Evolutionary conservation across 108 stramenopile genomes (phyloP).

Genomic region (Epithemia pelagica): DNA sequence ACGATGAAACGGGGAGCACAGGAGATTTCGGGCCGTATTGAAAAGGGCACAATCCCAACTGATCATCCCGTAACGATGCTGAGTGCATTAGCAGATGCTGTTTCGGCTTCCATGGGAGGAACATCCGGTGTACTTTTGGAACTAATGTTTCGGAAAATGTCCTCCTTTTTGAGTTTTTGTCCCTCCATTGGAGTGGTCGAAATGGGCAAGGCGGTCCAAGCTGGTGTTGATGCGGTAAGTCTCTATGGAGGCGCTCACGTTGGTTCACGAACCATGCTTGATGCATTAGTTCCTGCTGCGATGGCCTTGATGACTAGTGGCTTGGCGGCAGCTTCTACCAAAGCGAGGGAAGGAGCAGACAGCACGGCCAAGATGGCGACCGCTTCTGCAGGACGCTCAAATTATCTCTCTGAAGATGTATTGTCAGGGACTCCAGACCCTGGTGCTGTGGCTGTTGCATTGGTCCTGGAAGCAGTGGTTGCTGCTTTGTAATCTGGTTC

Average conservation of each 20-base stretch:
- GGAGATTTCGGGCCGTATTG: constrained; percentile 55
- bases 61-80: constrained; percentile 59
- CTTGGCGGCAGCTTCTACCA: constrained; percentile 46
- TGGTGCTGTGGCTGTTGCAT: constrained; percentile 89
- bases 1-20: constrained; percentile 92
- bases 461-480: constrained; percentile 75
- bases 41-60: constrained; percentile 23
- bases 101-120: constrained; percentile 90
- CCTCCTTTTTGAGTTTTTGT: constrained; percentile 28
- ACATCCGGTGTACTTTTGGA: constrained; percentile 92
- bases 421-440: constrained; percentile 92
- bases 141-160: constrained; percentile 84
- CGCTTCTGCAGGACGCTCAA: constrained; percentile 90
- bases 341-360: constrained; percentile 82
- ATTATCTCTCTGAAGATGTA: constrained; percentile 80
- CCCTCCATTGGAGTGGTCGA: constrained; percentile 36
- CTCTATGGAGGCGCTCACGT: constrained; percentile 89
- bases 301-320: constrained; percentile 22
- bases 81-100: constrained; percentile 62
- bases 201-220: constrained; percentile 65
- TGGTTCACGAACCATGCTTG: constrained; percentile 95
- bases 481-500: no score
- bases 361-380: constrained; percentile 77
- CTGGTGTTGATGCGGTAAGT: constrained; percentile 81
- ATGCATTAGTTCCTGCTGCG: constrained; percentile 86